Evolutionary conservation across 345 rosid genomes (phyloP), one percentile per base, ranked within the genome.

Genomic region (Brassica incana): DNA sequence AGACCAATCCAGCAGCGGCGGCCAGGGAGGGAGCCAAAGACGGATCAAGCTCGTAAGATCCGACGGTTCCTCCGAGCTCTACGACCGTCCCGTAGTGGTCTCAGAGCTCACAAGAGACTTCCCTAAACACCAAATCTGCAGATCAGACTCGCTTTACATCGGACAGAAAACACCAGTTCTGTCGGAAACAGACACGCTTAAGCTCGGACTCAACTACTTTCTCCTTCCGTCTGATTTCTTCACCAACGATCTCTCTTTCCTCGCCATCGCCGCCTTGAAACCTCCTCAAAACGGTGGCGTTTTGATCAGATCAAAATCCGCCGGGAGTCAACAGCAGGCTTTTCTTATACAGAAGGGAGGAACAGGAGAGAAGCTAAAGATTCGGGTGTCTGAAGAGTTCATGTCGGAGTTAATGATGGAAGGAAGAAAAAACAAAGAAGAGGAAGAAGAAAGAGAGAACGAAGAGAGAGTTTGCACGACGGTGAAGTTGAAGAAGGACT

Each of bases 351-450:
- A 88, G 20, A 90, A 80, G 80, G 82, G 86, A 10, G 78, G 86
- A 3, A 83, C 86, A 15, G 97, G 96, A 5, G 97, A 93, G 74
- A 74, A 84, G 16, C 65, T 85, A 0, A 83, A 82, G 81, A 86
- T 94, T 9, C 91, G 97, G 1, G 92, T 94, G 4, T 92, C 91
- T 3, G 98, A 88, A 54, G 98, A 94, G 68, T 94, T 92, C 77
- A 68, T 94, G 43, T 83, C 92, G 48, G 88, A 84, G 6, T 25
- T 94, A 32, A 84, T 89, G 87, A 87, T 88, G 78, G 84, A 87
- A 56, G 84, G 86, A 12, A 72, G 61, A 5, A 38, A 40, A 56
- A 38, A 33, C 25, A 45, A 6, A 60, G 74, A 18, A 20, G 48
- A 30, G 0, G 71, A 71, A 14, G 75, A 81, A 9, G 69, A 18